Percentiles rank a stretch among this genome's conserved stretches.
These are phyloP conservation scores for Heracleum sosnowskyi DNA, from an alignment of 129 eudicot genomes.

Conservation along the genomic window DNA sequence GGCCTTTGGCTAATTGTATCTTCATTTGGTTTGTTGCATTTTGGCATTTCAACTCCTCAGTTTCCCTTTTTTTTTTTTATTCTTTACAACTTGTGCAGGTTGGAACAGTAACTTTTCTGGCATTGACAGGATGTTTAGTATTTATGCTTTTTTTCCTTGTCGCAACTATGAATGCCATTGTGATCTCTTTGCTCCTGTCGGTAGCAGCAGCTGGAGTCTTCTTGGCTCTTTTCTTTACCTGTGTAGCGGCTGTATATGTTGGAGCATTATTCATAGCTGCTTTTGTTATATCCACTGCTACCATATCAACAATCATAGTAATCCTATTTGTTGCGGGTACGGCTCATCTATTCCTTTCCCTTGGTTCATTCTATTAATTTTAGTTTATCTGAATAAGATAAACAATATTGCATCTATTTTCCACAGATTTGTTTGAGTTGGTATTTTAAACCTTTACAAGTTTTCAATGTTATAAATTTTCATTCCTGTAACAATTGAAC, in stretches of 20 bases:
- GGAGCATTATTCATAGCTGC: constrained; percentile 56
- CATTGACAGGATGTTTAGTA: constrained; percentile 60
- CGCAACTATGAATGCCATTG: constrained; percentile 79
- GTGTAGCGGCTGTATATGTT: constrained; percentile 55
- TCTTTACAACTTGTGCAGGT: constrained; percentile 39
- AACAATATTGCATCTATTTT: neutral
- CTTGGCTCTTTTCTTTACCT: constrained; percentile 78
- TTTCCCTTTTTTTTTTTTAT: constrained; percentile 6
- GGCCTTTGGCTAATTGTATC: neutral
- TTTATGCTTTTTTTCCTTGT: constrained; percentile 65
- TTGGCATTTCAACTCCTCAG: too few relatives aligned
- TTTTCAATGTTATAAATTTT: neutral
- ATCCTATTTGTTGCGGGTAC: constrained; percentile 63
- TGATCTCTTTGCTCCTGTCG: constrained; percentile 61
- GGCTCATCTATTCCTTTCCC: neutral
- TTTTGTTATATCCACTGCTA: constrained; percentile 59
- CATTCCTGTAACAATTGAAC: neutral
- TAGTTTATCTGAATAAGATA: neutral
- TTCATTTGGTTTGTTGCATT: neutral
- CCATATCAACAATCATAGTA: constrained; percentile 54
- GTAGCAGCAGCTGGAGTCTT: constrained; percentile 88
- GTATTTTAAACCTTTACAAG: neutral
- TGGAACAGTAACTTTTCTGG: constrained; percentile 57
- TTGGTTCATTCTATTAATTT: neutral
- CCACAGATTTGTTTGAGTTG: neutral